Base-by-base conservation (phyloP, 2,329 filamentous ascomycete species). In the Ophiostoma piceae region DNA sequence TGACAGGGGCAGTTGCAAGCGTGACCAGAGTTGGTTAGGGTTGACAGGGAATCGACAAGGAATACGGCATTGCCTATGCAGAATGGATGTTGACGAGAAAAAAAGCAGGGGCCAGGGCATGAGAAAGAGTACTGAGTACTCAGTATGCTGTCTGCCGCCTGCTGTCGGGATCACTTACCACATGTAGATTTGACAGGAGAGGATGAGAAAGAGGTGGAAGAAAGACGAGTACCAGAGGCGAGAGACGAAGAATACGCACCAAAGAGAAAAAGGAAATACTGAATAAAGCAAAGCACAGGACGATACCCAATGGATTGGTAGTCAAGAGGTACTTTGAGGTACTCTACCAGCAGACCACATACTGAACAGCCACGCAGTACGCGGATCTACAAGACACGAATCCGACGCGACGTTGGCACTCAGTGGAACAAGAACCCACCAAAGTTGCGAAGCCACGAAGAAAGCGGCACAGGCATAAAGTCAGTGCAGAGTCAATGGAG, bases 1-100 rank as follows among this genome's bases (percentile, higher is more conserved):
- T 60, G 54, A 7, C 54, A 60, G 54, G 54, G 54, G 54, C 54
- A 14, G 2, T 60, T 16, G 16, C 54, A 60, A 60, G 54, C 22
- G 26, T 32, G 57, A 19, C 57, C 12, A 26, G 26, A 62, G 26
- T 62, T 11, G 57, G 57, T 12, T 62, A 62, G 57, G 19, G 12
- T 32, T 26, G 26, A 32, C 57, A 62, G 4, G 51, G 26, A 35
- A 32, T 9, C 8, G 57, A 32, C 57, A 62, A 62, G 57, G 57
- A 57, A 57, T 57, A 57, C 51, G 11, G 51, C 51, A 57, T 57
- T 57, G 51, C 51, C 51, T 57, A 60, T 60, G 22, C 26, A 32
- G 22, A 7, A 29, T 60, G 11, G 57, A 14, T 32, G 57, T 32
- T 32, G 57, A 62, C n/a, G 26, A 62, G 14, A 62, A 35, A 26